Conservation (phyloP, 2,329 filamentous ascomycete species). For the Ophidiomyces ophidiicola region DNA sequence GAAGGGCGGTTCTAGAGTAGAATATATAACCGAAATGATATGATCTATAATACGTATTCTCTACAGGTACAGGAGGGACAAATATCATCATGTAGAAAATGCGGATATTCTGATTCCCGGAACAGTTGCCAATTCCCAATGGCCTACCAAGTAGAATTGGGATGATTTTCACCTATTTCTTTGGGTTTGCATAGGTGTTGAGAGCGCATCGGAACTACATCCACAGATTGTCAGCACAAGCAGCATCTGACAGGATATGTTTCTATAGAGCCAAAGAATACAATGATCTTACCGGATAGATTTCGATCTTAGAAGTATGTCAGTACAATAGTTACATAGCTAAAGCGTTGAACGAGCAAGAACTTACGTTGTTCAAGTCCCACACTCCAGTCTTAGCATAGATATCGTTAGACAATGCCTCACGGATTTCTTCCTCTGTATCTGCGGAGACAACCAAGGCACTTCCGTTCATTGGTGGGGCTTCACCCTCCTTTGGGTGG, state of each 20-base stretch:
- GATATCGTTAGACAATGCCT: conserved; percentile 56
- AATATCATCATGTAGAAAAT: too few relatives aligned
- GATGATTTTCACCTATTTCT: not conserved
- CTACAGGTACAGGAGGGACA: too few relatives aligned
- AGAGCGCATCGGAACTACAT: conserved; percentile 13
- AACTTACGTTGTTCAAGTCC: conserved; percentile 56
- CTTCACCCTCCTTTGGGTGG: conserved; percentile 50
- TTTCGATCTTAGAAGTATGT: conserved; percentile 9
- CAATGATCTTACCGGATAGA: conserved; percentile 12
- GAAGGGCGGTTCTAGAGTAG: too few relatives aligned
- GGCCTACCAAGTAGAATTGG: too few relatives aligned
- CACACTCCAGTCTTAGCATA: conserved; percentile 64
- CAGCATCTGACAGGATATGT: not conserved
- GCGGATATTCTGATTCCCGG: too few relatives aligned
- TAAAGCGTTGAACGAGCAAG: conserved; percentile 11
- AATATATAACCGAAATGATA: too few relatives aligned
- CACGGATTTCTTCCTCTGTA: conserved; percentile 56
- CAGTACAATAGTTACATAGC: conserved; percentile 6
- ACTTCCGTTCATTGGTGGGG: conserved; percentile 59
- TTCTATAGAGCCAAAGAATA: not conserved
- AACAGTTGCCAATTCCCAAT: too few relatives aligned
- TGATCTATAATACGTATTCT: too few relatives aligned
- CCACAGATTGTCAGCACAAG: not conserved
- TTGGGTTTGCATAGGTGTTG: conserved; percentile 8
- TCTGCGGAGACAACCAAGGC: conserved; percentile 55